Evolutionary conservation across 2,329 filamentous ascomycete genomes (phyloP).

Genomic region (Sordariomycetes sp.): DNA sequence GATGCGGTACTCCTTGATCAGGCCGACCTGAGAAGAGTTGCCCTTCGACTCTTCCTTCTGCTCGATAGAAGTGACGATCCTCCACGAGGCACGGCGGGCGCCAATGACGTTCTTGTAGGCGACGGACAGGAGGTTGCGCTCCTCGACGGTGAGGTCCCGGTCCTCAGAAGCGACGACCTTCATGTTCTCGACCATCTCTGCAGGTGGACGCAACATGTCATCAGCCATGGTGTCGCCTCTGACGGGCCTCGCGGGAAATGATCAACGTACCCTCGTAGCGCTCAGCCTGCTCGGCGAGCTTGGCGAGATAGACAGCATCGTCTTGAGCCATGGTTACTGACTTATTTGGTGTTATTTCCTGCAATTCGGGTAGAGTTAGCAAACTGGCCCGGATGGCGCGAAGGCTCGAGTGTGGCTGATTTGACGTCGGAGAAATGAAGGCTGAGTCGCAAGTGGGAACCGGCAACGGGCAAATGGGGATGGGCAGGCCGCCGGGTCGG

Average conservation of each 20-base stretch:
- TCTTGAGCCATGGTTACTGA: conserved; percentile 74
- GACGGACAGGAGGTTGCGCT: conserved; percentile 93
- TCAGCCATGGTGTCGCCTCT: conserved; percentile 7
- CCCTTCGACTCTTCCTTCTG: conserved; percentile 99
- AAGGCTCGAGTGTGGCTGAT: background rate
- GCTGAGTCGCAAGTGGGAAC: background rate
- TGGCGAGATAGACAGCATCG: conserved; percentile 98
- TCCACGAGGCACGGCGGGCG: conserved; percentile 92
- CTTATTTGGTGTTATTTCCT: conserved; percentile 1
- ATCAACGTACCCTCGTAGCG: conserved; percentile 78
- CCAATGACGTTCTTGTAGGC: conserved; percentile 99
- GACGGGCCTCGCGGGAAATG: background rate
- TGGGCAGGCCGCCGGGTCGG: background rate
- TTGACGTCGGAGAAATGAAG: background rate
- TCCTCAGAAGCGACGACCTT: conserved; percentile 90
- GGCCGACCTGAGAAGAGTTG: conserved; percentile 75
- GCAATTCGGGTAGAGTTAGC: background rate
- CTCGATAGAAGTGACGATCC: conserved; percentile 96
- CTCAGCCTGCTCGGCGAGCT: conserved; percentile 99
- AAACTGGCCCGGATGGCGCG: background rate
- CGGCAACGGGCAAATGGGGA: background rate
- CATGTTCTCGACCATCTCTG: conserved; percentile 99
- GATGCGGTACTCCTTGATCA: conserved; percentile 97
- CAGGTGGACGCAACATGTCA: conserved; percentile 5
- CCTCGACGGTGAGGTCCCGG: conserved; percentile 75